Base-by-base conservation (phyloP, 225 moss, liverwort and hornwort species). In the Anthoceros angustus region DNA sequence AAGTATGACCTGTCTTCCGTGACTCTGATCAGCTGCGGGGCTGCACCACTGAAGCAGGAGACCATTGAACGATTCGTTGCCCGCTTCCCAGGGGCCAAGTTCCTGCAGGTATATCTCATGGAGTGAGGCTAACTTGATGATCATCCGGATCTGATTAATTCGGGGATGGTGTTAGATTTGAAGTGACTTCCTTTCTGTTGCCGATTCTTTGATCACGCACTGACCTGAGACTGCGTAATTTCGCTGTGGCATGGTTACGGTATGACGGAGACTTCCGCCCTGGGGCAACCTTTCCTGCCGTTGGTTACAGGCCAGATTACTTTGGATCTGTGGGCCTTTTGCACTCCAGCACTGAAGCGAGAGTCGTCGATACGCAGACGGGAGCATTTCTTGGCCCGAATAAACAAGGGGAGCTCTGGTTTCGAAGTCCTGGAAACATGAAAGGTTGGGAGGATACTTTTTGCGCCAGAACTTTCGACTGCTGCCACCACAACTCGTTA, bases 381-480 rank as follows among this genome's bases (percentile, higher is more conserved):
- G 76, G 75, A 40, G 72, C 72, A 55, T 32, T 68, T 9, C 25
- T 87, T 67, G 69, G 78, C 66, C 87, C 90, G 8, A 67, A 72
- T 66, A 68, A 74, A 20, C 74, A 40, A 73, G 93, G 93, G 71
- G 93, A 94, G 72, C 68, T 94, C 23, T 87, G 87, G 86, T 61
- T 94, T 61, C 84, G 86, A 50, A 90, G 87, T 60, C 79, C 81
- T 60, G 41, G 25, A 11, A 65, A 81, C 39, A 94, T 94, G 93
- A 73, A 74, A 90, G 90, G 93, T 83, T 74, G 40, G 8, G 12
- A 43, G 21, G 16, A 10, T 66, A 25, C n/a, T n/a, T n/a, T n/a
- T 41, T 5, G 39, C 66, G 49, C 10, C 49, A 50, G 5, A 16
- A 43, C 12, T 43, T 7, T 43, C 9, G 43, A 43, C 12, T 7